Conservation (phyloP, 257 asterid species). For the Mentha longifolia region DNA sequence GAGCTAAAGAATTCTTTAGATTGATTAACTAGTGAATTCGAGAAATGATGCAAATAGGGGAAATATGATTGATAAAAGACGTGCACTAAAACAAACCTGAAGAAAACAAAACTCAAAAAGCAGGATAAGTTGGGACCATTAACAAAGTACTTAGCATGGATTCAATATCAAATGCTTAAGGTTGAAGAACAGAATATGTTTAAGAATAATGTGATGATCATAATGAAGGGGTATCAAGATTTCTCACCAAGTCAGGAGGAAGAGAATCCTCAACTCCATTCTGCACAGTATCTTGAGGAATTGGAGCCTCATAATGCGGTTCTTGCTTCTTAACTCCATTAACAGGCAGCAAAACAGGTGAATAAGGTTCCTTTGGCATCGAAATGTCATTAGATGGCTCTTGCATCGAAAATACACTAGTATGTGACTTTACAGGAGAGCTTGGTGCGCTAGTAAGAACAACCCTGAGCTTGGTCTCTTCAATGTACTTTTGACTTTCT, state of each 20-base stretch:
- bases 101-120: not conserved
- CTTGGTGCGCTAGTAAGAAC: constrained; percentile 54
- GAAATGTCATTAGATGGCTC: constrained; percentile 46
- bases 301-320: constrained; percentile 43
- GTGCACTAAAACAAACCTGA: not conserved
- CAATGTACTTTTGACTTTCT: constrained; percentile 58
- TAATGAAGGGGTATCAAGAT: constrained; percentile 12
- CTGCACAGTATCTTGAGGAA: constrained; percentile 45
- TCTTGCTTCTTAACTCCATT: constrained; percentile 70
- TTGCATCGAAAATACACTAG: constrained; percentile 51
- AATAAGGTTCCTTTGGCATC: constrained; percentile 44
- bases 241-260: constrained; percentile 53
- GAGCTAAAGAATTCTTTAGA: not conserved
- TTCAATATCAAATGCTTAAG: constrained; percentile 13
- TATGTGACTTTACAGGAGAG: constrained; percentile 55
- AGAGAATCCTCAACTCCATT: constrained; percentile 55
- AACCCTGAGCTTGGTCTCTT: constrained; percentile 86
- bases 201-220: constrained; percentile 19
- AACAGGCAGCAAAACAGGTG: constrained; percentile 59
- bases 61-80: constrained; percentile 1
- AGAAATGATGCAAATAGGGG: constrained; percentile 1
- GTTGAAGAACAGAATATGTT: constrained; percentile 12
- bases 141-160: constrained; percentile 7
- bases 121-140: constrained; percentile 9
- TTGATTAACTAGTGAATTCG: constrained; percentile 6